These are phyloP conservation scores for Naegleria gruberi DNA, from an alignment of 208 protist genomes.

Conservation along the genomic window DNA sequence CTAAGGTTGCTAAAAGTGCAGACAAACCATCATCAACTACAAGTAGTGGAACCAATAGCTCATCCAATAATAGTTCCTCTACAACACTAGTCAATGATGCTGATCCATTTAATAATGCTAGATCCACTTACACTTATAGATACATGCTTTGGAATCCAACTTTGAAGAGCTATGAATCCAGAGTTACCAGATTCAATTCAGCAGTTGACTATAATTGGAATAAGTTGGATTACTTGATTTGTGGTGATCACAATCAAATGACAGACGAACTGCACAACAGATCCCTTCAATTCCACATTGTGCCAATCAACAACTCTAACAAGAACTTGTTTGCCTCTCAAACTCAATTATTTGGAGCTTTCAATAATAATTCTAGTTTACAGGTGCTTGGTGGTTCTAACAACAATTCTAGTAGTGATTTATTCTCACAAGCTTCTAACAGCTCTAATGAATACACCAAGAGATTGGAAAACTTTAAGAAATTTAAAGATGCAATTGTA, in stretches of 20 bases:
- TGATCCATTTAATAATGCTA: background rate
- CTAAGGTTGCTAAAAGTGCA: background rate
- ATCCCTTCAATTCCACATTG: background rate
- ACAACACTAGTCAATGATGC: background rate
- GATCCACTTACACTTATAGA: background rate
- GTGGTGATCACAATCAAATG: constrained; percentile 1
- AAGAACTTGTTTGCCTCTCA: too few relatives aligned
- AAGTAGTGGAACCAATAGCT: background rate
- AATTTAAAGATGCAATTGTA: background rate
- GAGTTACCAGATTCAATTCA: background rate
- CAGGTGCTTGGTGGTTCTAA: background rate
- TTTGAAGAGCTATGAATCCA: background rate
- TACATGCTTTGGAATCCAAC: constrained; percentile 11
- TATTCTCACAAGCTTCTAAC: background rate
- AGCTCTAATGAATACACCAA: background rate
- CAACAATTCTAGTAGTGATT: background rate
- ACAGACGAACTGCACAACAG: constrained; percentile 12
- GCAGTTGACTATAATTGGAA: constrained; percentile 10
- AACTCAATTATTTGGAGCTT: background rate
- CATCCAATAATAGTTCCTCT: background rate
- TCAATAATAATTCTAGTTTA: background rate
- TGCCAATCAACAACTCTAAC: background rate
- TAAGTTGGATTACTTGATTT: constrained; percentile 21
- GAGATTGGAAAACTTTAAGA: background rate
- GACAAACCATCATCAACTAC: background rate